A percentile compares a stretch with the other conserved stretches of the same genome.
Evolutionary conservation across 495 filamentous ascomycete genomes (phyloP).

Genomic region (Lasiosphaeria ovina): DNA sequence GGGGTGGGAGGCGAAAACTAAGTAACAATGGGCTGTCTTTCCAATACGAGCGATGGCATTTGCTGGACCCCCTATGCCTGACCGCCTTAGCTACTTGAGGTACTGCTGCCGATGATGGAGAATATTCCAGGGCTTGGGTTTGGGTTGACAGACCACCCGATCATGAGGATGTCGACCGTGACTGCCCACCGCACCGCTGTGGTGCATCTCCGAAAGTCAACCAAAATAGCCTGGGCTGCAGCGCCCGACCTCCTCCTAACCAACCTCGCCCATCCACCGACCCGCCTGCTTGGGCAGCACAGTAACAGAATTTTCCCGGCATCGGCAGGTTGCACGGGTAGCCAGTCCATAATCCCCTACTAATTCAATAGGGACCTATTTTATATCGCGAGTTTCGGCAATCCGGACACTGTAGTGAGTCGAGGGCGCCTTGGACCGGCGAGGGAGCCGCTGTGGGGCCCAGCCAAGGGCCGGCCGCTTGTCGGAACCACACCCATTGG

Average conservation of each 20-base stretch:
- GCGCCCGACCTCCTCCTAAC: background rate
- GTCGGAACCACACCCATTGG: constrained; percentile 1
- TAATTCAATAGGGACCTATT: background rate
- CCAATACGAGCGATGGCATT: background rate
- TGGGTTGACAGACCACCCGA: too few relatives aligned
- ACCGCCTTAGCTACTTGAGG: too few relatives aligned
- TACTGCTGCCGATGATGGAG: too few relatives aligned
- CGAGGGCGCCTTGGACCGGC: background rate
- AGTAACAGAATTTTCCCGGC: too few relatives aligned
- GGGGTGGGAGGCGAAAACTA: constrained; percentile 5
- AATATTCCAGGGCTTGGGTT: too few relatives aligned
- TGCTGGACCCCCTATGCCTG: background rate
- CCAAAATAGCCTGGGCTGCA: background rate
- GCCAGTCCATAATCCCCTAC: too few relatives aligned
- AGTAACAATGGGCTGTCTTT: background rate
- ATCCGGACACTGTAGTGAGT: background rate
- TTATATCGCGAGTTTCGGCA: background rate
- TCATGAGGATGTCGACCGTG: background rate
- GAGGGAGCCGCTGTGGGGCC: background rate
- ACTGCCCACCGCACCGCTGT: background rate
- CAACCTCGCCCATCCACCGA: constrained; percentile 1
- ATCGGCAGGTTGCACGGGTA: too few relatives aligned
- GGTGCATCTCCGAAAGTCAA: background rate
- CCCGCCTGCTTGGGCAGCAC: background rate
- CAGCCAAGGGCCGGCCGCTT: background rate